Evolutionary conservation across 176 grass and related monocot species (phyloP), one percentile per base, ranked within the genome.

Genomic region (Phragmites australis): DNA sequence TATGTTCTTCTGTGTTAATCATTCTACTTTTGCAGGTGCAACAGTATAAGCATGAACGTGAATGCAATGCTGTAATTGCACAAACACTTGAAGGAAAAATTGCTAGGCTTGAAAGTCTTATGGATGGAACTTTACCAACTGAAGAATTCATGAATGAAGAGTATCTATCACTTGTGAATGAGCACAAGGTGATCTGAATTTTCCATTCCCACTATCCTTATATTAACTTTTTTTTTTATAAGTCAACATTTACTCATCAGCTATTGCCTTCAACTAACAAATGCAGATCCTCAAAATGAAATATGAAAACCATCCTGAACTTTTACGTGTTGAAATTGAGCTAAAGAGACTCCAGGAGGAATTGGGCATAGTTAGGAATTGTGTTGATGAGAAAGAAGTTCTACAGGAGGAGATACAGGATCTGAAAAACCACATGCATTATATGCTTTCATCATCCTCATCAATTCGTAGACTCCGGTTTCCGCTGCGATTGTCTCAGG

Each of bases 41-140:
- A 87, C 96, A 99, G 80, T 99, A 99, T 65, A 99, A 93, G 59
- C 92, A 94, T 75, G 96, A 99, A 67, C 90, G 96, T 14, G 90
- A 99, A 83, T 99, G 96, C 79, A 99, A 83, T 95, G 92, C 96
- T 53, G 86, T 99, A 67, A 93, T 99, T 91, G 81, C 90, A 69
- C 83, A 99, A 81, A 89, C 90, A 73, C 84, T 89, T n/a, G 96
- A 99, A 86, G 96, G 91, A 55, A 99, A 93, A 39, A 99, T 99
- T 81, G 93, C 86, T 44, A 93, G 96, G 44, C 96, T 99, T 68
- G 96, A 99, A 81, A 95, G 88, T 64, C 87, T 99, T 69, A 95
- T 99, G 96, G 96, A 99, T 86, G 96, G 96, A 72, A 93, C 93
- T 85, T 89, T 99, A 64, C 87, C 92, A 50, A 84, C 90, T 11